phyloP scores from a whole-genome alignment of 2,329 filamentous ascomycete genomes.

The Albophoma yamanashiensis region DNA sequence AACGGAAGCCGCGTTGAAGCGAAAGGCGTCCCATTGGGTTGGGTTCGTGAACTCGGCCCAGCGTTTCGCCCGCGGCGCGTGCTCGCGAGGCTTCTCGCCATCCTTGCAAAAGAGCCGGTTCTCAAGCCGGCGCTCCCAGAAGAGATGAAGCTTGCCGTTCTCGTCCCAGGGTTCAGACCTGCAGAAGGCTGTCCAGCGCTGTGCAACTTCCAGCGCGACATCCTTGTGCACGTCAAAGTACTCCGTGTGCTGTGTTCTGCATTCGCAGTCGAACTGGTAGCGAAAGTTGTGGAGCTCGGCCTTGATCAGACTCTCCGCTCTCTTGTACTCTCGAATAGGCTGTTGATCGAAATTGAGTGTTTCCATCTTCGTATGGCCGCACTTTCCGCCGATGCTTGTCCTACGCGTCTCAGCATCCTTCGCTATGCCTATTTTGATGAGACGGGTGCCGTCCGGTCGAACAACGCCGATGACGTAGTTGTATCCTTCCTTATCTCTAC shows the following conservation, averaged over 20 bases:
- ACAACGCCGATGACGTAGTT: neutral
- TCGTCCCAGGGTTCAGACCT: neutral
- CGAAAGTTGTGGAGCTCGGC: neutral
- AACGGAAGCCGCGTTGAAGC: neutral
- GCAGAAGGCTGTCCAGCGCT: neutral
- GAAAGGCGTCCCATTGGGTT: neutral
- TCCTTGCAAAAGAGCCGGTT: neutral
- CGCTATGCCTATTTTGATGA: neutral
- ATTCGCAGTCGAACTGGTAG: neutral
- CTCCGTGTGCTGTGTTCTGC: neutral
- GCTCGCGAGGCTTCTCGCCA: neutral
- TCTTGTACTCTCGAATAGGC: neutral
- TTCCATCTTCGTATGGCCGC: neutral
- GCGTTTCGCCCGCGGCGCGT: neutral
- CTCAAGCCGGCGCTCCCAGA: neutral
- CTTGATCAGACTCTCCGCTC: neutral
- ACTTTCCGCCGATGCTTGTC: neutral
- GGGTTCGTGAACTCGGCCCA: neutral
- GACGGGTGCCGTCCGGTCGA: neutral
- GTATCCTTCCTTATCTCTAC: neutral
- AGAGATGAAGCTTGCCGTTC: neutral
- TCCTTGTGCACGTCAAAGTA: neutral
- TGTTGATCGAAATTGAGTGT: neutral
- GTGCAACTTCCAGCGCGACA: neutral
- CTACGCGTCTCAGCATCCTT: neutral